Base-by-base conservation (phyloP, 768 basidiomycete genomes). In the Nidularia pulvinata region DNA sequence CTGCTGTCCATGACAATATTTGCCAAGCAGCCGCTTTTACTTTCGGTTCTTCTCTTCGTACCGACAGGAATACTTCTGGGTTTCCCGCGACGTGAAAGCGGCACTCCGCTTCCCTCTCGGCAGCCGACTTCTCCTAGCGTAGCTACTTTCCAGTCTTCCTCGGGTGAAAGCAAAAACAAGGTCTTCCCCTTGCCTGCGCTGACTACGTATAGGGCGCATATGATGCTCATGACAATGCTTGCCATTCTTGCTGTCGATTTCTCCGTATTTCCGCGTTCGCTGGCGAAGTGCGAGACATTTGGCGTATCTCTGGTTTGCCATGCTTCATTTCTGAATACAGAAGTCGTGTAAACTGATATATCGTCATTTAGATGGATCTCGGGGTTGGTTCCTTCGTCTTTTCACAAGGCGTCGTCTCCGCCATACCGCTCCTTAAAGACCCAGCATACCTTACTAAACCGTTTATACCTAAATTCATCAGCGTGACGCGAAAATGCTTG, bases 381-480 rank as follows among this genome's bases (percentile, higher is more conserved):
- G 97, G 97, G 9, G 96, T 98, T 1, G 97, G 97, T 10, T 94
- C 95, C 1, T 98, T 99, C 58, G 93, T 98, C 10, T 98, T 97
- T 67, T 95, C 96, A 0, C 91, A 95, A 65, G 97, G 97, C 19
- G 68, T 99, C 43, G 86, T 95, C 5, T 94, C 94, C n/a, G 88
- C 93, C 0, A 85, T 89, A 44, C 88, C 93, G 1, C 66, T 94
- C 30, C 71, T 95, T 33, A 89, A 84, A 59, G 75, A 88, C 49
- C 82, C 85, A 1, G 58, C 63, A 1, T 73, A 85, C 59, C 68
- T 91, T 44, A 75, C 68, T 14, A 66, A 74, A 0, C 77, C 85
- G 0, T 53, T 83, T 11, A 51, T 70, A 10, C 72, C 75, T 4
- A 91, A 91, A 59, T 46, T 92, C 34, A 39, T 73, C 7, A 61